Evolutionary conservation across 805 yeast genomes (phyloP), one percentile per base, ranked within the genome.

Genomic region (Candida sakaeoensis): DNA sequence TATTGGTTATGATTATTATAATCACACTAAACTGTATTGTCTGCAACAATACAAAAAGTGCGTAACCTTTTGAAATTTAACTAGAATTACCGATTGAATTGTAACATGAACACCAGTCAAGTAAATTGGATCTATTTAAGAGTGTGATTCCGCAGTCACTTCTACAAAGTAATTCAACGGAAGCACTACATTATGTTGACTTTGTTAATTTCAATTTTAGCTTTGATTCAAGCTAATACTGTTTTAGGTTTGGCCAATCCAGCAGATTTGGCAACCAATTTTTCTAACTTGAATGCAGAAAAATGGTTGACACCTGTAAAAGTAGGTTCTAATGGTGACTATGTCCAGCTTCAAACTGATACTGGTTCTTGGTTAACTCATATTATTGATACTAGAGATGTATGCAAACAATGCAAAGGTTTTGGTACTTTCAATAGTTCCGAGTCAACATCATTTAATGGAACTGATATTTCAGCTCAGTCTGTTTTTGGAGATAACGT

Each of bases 321-420:
- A 26, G 29, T 26, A 9, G 15, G 29, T 12, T 26, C 29, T 13
- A 12, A 26, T 26, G n/a, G n/a, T 9, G 29, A 26, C n/a, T 10
- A 6, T 10, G n/a, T 26, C 6, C 5, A 12, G 8, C 15, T 26
- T 10, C 29, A 12, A 13, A 10, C 15, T 15, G 19, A 29, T 29
- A 29, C 33, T 4, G 33, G 33, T 12, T 12, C 16, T 29, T 29
- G 33, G 33, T 7, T 29, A 7, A 29, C 33, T 12, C 33, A 29
- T 16, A 29, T 29, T n/a, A 14, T 29, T 29, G 33, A 29, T 15
- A 14, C 33, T 29, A 5, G 16, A 14, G 33, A 9, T 14, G 16
- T 21, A 12, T 29, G 33, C 16, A 14, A 9, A 9, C 7, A 6
- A 5, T 12, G 15, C n/a, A 13, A 29, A 14, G n/a, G 6, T 5